Conservation (phyloP, 495 filamentous ascomycete species). For the Penicillium maclennaniae region DNA sequence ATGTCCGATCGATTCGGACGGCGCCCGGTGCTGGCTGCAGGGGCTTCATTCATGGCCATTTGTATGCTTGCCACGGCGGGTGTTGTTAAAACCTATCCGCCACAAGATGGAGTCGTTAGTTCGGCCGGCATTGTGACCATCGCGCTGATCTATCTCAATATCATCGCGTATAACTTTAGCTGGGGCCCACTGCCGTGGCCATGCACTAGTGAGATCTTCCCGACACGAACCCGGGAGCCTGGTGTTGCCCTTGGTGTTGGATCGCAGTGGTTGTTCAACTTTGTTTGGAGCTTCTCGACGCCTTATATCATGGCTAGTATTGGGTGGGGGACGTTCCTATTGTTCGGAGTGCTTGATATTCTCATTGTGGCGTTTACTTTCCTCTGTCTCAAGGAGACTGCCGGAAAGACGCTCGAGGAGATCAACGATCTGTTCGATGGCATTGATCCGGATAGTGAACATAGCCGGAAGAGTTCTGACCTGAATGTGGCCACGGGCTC, state of each 20-base stretch:
- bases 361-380: conserved; percentile 40
- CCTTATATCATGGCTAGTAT: conserved; percentile 49
- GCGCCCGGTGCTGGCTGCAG: conserved; percentile 47
- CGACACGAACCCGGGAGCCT: conserved; percentile 46
- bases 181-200: conserved; percentile 41
- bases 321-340: conserved; percentile 48
- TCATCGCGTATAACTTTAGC: conserved; percentile 43
- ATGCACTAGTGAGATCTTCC: conserved; percentile 44
- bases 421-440: conserved; percentile 57
- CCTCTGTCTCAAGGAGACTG: conserved; percentile 57
- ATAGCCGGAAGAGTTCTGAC: conserved; percentile 14
- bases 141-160: conserved; percentile 48
- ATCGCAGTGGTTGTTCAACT: conserved; percentile 53
- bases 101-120: conserved; percentile 32
- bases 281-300: conserved; percentile 49
- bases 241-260: conserved; percentile 46
- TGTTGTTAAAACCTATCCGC: conserved; percentile 50
- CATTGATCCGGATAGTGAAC: conserved; percentile 13
- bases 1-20: conserved; percentile 57
- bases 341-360: conserved; percentile 43
- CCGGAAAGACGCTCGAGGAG: conserved; percentile 71
- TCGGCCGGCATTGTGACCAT: conserved; percentile 42
- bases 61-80: conserved; percentile 55
- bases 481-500: background rate
- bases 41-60: conserved; percentile 47